Conservation (phyloP, 2,329 filamentous ascomycete species). For the Dothistroma pini region DNA sequence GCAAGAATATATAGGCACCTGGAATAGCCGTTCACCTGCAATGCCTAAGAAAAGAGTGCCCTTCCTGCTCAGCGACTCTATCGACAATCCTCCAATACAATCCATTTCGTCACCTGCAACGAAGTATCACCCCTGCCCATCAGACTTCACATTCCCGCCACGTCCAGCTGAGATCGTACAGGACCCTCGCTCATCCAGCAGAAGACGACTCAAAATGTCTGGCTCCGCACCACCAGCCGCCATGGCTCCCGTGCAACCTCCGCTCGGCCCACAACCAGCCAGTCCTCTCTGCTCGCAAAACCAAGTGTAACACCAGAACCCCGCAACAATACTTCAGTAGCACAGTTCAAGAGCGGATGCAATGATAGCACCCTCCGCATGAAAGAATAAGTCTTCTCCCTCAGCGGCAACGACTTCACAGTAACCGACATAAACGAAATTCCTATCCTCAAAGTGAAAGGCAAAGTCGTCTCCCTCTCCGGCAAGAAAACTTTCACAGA, state of each 20-base stretch:
- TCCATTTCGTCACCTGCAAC: background rate
- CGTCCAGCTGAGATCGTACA: background rate
- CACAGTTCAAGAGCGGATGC: conserved; percentile 38
- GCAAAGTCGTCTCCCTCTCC: conserved; percentile 52
- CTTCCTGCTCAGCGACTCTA: background rate
- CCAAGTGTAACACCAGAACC: conserved; percentile 19
- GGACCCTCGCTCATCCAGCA: background rate
- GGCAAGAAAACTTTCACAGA: conserved; percentile 57
- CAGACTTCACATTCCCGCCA: background rate
- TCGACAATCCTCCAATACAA: background rate
- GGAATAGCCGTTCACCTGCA: background rate
- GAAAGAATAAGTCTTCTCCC: conserved; percentile 59
- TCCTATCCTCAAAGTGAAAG: conserved; percentile 55
- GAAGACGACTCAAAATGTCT: background rate
- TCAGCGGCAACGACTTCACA: conserved; percentile 62
- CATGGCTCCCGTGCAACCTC: conserved; percentile 25
- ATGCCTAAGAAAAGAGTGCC: background rate
- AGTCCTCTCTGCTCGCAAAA: conserved; percentile 27
- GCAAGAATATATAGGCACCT: background rate
- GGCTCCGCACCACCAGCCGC: background rate
- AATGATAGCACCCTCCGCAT: conserved; percentile 33
- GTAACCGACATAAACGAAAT: conserved; percentile 55
- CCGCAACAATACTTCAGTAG: background rate
- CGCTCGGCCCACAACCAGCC: conserved; percentile 32
- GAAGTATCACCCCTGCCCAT: background rate